These are phyloP conservation scores for Aspergillus incahuasiensis DNA, from an alignment of 495 filamentous ascomycete genomes.

Conservation along the genomic window DNA sequence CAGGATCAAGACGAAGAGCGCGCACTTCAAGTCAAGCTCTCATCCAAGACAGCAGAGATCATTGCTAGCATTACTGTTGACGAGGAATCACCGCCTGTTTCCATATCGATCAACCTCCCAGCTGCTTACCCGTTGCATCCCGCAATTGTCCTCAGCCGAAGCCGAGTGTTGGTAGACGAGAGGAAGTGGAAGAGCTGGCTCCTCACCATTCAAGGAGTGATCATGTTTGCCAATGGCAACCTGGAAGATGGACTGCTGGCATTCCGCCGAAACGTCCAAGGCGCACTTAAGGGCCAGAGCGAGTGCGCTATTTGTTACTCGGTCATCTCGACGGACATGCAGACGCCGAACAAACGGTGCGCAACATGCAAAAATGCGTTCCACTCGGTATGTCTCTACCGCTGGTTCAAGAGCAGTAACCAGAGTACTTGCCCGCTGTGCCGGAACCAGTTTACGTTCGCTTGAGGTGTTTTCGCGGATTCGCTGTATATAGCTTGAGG, in stretches of 20 bases:
- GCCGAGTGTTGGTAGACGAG: constrained; percentile 80
- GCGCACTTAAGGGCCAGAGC: constrained; percentile 83
- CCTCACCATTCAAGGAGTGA: constrained; percentile 80
- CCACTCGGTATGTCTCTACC: constrained; percentile 82
- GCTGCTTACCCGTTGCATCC: constrained; percentile 72
- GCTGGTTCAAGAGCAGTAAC: constrained; percentile 94
- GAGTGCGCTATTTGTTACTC: constrained; percentile 98
- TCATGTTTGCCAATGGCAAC: constrained; percentile 81
- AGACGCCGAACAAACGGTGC: constrained; percentile 86
- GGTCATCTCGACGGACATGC: constrained; percentile 80
- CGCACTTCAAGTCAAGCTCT: constrained; percentile 67
- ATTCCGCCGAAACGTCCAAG: constrained; percentile 78
- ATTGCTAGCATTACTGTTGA: constrained; percentile 81
- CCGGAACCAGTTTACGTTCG: constrained; percentile 61
- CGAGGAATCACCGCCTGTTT: constrained; percentile 73
- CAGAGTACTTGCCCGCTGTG: constrained; percentile 87
- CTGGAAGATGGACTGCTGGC: constrained; percentile 79
- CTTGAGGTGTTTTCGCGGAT: constrained; percentile 19
- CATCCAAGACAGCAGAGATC: constrained; percentile 63
- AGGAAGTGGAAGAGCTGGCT: constrained; percentile 87
- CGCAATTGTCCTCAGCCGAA: constrained; percentile 70
- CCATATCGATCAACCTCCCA: constrained; percentile 74
- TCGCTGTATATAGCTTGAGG: constrained; percentile 2
- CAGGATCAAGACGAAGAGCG: constrained; percentile 58
- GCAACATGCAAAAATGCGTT: constrained; percentile 92